A percentile compares a stretch with the other conserved stretches of the same genome.
Evolutionary conservation across 768 basidiomycete genomes (phyloP).

Genomic region (Tylopilus balloui): DNA sequence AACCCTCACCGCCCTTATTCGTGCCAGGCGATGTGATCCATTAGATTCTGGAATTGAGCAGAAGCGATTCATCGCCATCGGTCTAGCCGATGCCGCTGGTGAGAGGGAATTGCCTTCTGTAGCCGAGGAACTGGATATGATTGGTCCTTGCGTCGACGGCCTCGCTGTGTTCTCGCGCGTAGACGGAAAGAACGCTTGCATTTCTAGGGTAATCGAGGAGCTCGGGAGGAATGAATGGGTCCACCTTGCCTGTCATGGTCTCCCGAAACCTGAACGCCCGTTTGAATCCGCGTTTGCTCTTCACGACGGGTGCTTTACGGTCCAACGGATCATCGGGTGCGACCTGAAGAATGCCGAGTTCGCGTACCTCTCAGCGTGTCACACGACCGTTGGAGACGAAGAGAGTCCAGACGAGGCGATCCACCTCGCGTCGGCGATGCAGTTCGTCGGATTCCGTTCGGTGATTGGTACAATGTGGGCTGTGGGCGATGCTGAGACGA

Average conservation of each 20-base stretch:
- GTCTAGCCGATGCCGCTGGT: too few species aligned
- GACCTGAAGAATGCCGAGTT: neutral
- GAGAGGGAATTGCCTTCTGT: too few species aligned
- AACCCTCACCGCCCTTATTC: too few species aligned
- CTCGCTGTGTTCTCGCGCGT: too few species aligned
- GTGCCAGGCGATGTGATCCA: too few species aligned
- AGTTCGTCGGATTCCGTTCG: neutral
- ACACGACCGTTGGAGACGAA: neutral
- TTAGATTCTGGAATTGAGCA: too few species aligned
- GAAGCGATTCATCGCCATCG: too few species aligned
- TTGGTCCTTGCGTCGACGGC: too few species aligned
- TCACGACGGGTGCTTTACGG: neutral
- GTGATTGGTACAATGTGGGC: neutral
- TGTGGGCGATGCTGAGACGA: neutral
- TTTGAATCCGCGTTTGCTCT: neutral
- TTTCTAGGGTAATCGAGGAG: too few species aligned
- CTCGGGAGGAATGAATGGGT: neutral
- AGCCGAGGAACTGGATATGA: too few species aligned
- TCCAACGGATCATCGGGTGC: neutral
- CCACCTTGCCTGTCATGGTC: slow-evolving; percentile 35
- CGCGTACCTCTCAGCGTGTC: neutral
- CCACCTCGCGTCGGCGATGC: neutral
- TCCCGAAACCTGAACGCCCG: neutral
- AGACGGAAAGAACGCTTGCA: too few species aligned
- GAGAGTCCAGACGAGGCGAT: neutral